Conservation (phyloP, 495 filamentous ascomycete species). For the Penicillium egyptiacum region DNA sequence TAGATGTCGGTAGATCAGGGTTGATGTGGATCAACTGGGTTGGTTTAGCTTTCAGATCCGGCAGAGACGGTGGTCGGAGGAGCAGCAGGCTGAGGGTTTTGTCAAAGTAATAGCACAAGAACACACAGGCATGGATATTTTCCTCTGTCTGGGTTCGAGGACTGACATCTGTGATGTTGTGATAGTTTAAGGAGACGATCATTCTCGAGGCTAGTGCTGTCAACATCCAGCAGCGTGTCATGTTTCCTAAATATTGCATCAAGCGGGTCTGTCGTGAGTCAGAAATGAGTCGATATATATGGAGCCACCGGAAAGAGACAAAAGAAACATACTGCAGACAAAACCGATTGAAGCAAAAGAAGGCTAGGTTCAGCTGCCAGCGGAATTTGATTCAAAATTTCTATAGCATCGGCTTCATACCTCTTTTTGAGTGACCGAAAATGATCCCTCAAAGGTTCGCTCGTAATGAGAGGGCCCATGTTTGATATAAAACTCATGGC, state of each 20-base stretch:
- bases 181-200: slow-evolving; percentile 32
- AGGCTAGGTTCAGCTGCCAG: slow-evolving; percentile 29
- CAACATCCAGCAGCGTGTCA: slow-evolving; percentile 33
- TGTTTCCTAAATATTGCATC: slow-evolving; percentile 31
- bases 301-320: background rate
- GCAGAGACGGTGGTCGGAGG: slow-evolving; percentile 35
- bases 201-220: slow-evolving; percentile 26
- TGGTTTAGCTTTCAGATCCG: slow-evolving; percentile 30
- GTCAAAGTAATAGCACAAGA: slow-evolving; percentile 38
- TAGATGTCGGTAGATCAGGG: slow-evolving; percentile 24
- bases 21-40: slow-evolving; percentile 25
- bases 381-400: slow-evolving; percentile 24
- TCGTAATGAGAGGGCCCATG: slow-evolving; percentile 24
- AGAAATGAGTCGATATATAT: background rate
- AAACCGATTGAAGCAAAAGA: slow-evolving; percentile 27
- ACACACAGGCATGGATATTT: slow-evolving; percentile 30
- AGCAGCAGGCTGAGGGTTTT: slow-evolving; percentile 39
- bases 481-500: slow-evolving; percentile 27
- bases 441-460: slow-evolving; percentile 20
- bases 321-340: slow-evolving; percentile 29
- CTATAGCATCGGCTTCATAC: slow-evolving; percentile 25
- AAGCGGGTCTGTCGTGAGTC: slow-evolving; percentile 23
- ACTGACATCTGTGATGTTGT: slow-evolving; percentile 23
- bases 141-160: slow-evolving; percentile 25
- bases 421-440: slow-evolving; percentile 26